These are phyloP conservation scores for Coix lacrymajobi DNA, from an alignment of 176 grass and related monocot species.

Conservation along the genomic window DNA sequence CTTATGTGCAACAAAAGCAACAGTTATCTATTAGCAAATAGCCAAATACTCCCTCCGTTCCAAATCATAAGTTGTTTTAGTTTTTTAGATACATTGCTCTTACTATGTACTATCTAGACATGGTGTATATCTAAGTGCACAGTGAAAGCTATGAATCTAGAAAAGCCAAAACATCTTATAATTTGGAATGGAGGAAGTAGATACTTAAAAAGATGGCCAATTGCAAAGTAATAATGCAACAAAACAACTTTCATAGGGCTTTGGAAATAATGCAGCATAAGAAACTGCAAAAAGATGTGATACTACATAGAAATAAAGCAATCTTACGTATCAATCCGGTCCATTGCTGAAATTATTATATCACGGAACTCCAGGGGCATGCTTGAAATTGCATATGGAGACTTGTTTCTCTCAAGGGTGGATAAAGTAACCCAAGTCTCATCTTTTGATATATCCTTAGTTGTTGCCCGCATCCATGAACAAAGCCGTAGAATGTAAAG, in stretches of 20 bases:
- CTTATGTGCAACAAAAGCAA: neutral
- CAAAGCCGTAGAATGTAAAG: conserved; percentile 90
- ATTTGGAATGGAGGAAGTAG: neutral
- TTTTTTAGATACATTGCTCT: neutral
- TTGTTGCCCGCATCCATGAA: conserved; percentile 82
- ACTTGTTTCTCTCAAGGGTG: conserved; percentile 90
- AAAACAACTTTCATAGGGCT: neutral
- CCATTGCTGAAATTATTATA: conserved; percentile 81
- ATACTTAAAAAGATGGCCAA: neutral
- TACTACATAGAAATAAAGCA: conserved; percentile 20
- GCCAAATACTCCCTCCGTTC: neutral
- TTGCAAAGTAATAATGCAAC: neutral
- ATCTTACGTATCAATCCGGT: conserved; percentile 77
- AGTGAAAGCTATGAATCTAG: neutral
- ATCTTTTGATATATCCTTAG: conserved; percentile 76
- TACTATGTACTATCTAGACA: neutral
- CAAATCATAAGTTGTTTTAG: neutral
- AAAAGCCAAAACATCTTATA: neutral
- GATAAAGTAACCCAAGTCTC: conserved; percentile 88
- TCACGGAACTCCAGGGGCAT: conserved; percentile 86
- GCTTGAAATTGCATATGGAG: conserved; percentile 91
- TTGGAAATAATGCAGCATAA: conserved; percentile 8
- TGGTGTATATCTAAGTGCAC: neutral
- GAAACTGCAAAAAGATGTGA: neutral
- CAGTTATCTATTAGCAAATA: conserved; percentile 11